These are phyloP conservation scores for Sistotremastrum niveocremeum DNA, from an alignment of 768 basidiomycete species.

Conservation along the genomic window DNA sequence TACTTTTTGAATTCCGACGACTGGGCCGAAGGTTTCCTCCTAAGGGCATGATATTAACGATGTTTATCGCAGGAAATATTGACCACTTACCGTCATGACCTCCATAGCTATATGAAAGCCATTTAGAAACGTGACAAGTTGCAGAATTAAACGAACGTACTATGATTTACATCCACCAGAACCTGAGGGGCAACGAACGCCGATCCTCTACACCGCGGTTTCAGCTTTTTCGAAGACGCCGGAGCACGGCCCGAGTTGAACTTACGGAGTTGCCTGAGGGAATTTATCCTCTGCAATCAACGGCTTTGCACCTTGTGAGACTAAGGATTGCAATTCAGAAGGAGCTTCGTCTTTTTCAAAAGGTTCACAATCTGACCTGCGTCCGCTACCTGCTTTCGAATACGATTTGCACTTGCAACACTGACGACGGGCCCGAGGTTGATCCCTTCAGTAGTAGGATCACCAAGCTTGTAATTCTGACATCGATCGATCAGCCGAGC, in stretches of 20 bases:
- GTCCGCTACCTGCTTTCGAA: constrained; percentile 75
- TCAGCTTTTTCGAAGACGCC: neutral
- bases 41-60: constrained; percentile 12
- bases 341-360: neutral
- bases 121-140: constrained; percentile 2
- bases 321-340: constrained; percentile 19
- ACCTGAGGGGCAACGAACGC: constrained; percentile 89
- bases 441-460: constrained; percentile 60
- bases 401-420: constrained; percentile 69
- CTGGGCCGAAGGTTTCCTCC: constrained; percentile 89
- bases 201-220: constrained; percentile 41
- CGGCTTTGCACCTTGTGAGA: constrained; percentile 65
- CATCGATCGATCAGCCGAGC: neutral
- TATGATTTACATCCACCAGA: constrained; percentile 75
- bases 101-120: constrained; percentile 54
- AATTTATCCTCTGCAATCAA: constrained; percentile 60
- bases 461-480: constrained; percentile 74
- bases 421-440: constrained; percentile 92
- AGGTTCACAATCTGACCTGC: constrained; percentile 39
- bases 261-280: constrained; percentile 53
- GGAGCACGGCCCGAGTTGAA: constrained; percentile 1
- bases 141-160: constrained; percentile 30
- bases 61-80: neutral
- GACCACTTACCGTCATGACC: constrained; percentile 58
- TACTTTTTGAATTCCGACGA: constrained; percentile 89